Evolutionary conservation across 2,329 filamentous ascomycete species (phyloP), one percentile per base, ranked within the genome.

Genomic region (Penicillium sp.): DNA sequence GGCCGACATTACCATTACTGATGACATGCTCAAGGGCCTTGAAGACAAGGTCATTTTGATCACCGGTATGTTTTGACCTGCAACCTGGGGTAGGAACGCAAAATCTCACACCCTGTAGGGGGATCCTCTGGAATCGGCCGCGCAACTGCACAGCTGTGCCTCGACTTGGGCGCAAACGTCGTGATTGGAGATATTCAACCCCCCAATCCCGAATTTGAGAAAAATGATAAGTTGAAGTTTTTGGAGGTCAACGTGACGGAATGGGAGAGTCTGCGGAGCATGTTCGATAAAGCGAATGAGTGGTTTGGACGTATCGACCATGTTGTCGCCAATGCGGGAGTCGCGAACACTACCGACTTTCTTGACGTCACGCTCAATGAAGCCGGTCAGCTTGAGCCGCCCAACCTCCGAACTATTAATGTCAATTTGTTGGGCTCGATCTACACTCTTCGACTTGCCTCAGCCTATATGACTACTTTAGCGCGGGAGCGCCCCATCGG

Each of bases 101-200:
- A 5, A 16, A 38, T 42, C 23, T 42, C 18, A 48, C 43, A 43
- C 13, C 15, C 5, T 45, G 16, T 49, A 78, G 82, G 83, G 45
- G 80, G 80, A 51, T 81, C 80, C 0, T 83, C 81, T 2, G 84
- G 84, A 15, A 86, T 86, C 48, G 83, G 83, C 29, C 75, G 84
- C 13, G 80, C 80, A 49, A 84, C 83, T 1, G 74, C 78, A 7
- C 66, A 77, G 8, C 70, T 80, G 2, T 75, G 85, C 13, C 70
- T 85, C 7, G 69, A 75, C 0, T 65, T 78, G 0, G 82, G 81
- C 18, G 83, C 81, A 26, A 75, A 72, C 15, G 82, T 86, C 16
- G 74, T 84, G 53, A 78, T 76, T 24, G 79, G 74, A 33, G 84
- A 86, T 60, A 54, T 84, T 39, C 76, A 79, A 36, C 39, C 66